phyloP scores from a whole-genome alignment of 306 rosid species.

The Myrica gale region DNA sequence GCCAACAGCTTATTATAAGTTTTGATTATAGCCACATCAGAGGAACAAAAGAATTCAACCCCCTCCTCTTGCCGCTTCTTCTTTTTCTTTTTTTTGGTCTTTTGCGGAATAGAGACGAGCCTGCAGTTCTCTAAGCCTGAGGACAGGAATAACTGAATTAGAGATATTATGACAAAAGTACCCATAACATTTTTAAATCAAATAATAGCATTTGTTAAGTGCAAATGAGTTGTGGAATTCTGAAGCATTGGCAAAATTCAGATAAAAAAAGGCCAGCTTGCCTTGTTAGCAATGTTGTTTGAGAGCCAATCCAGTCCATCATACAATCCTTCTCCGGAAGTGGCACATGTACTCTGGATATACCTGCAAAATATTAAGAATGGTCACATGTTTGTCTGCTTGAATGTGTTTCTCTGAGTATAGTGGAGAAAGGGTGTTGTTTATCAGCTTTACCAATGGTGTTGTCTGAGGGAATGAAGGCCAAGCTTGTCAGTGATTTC shows the following conservation, averaged over 20 bases:
- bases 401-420: not conserved
- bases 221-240: too few species aligned
- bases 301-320: conserved; percentile 81
- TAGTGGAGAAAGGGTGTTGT: not conserved
- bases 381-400: not conserved
- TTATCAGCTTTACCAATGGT: conserved; percentile 48
- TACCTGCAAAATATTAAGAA: conserved; percentile 42
- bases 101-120: conserved; percentile 3
- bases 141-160: not conserved
- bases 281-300: conserved; percentile 65
- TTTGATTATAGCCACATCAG: not conserved
- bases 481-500: conserved; percentile 66
- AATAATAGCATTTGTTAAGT: too few species aligned
- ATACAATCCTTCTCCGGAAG: conserved; percentile 71
- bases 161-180: not conserved
- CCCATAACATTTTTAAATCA: too few species aligned
- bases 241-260: too few species aligned
- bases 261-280: not conserved
- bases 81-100: too few species aligned
- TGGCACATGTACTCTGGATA: conserved; percentile 73
- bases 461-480: conserved; percentile 63
- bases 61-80: too few species aligned
- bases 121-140: conserved; percentile 27
- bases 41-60: conserved; percentile 10
- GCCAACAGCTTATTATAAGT: not conserved